Base-by-base conservation (phyloP, 768 basidiomycete species). In the Gymnopilus dilepis region DNA sequence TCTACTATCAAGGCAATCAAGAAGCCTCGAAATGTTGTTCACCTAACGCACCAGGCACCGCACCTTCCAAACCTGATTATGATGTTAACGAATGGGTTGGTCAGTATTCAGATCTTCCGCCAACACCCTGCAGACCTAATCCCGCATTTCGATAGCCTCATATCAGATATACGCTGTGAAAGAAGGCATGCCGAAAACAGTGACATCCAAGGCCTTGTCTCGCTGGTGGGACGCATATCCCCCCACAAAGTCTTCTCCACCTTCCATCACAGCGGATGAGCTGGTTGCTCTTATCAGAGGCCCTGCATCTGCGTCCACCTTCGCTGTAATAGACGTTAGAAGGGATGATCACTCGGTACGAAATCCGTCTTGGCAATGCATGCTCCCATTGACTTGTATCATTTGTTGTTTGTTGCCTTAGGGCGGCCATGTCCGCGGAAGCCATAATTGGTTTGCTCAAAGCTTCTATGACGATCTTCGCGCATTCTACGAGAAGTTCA, bases 141-240 rank as follows among this genome's bases (percentile, higher is more conserved):
- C 56, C 28, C 40, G 45, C n/a, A 43, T 6, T 9, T 26, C 38
- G 21, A 11, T 60, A 84, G 82, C 71, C 7, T 81, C 82, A 2
- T 86, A 77, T 69, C 78, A 80, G 51, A 79, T 86, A 21, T 80
- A 78, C 34, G 82, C 82, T 3, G 52, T 66, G 17, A 86, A 85
- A 61, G 52, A 59, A 3, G 62, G 62, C 1, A 55, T 38, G 6
- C 60, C 62, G 5, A 30, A 17, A 24, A 58, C 50, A 51, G 50
- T 34, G 38, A 52, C 62, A 21, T n/a, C 75, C 4, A 70, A 70
- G 1, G 67, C 70, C n/a, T 75, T 86, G 31, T 67, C 72, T 15
- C 73, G 73, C 2, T 86, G 82, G 82, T 85, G 82, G 84, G 80
- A 85, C 56, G 84, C 83, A 0, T 86, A 82, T 65, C 86, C 86